Evolutionary conservation across 2,329 filamentous ascomycete genomes (phyloP), one percentile per base, ranked within the genome.

Genomic region (Alternaria brassicicola): DNA sequence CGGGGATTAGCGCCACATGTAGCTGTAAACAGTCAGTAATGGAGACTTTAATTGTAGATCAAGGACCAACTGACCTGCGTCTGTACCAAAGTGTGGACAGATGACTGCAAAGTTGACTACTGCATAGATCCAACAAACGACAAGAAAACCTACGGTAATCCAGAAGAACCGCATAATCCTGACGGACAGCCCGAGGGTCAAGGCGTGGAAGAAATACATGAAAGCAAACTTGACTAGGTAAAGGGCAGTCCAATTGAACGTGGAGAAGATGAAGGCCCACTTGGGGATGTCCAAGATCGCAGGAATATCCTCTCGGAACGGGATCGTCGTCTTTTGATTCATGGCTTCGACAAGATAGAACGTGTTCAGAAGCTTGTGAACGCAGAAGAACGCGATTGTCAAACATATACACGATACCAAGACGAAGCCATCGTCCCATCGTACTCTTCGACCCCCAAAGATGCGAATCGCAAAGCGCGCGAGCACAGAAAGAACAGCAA

Each of bases 151-250:
- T 13, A n/a, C 39, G 28, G 28, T 42, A 9, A 23, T 30, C 50
- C 50, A 52, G 38, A 28, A 52, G 42, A 42, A 30, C 15, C 39
- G 38, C 30, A 42, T n/a, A 12, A 52, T 21, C 21, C 15, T 19
- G 31, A 36, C 6, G 2, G 53, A 56, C 1, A 52, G 19, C 15
- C 38, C 53, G 7, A 28, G 6, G n/a, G 38, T 48, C 17, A 56
- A 30, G 21, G 47, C 9, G 28, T 36, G 38, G 21, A 56, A 52
- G 26, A 56, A 56, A 31, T 51, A 43, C 47, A 52, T 42, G 26
- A 56, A 56, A 39, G 53, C 46, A 25, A 51, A 51, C 35, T 56
- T 56, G 35, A 56, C 47, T n/a, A 45, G n/a, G 30, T 56, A 52
- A 3, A 56, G 35, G 12, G 53, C 42, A 21, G 48, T 52, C 46